These are phyloP conservation scores for Elsinoe batatas DNA, from an alignment of 2,329 filamentous ascomycete genomes.

Conservation along the genomic window DNA sequence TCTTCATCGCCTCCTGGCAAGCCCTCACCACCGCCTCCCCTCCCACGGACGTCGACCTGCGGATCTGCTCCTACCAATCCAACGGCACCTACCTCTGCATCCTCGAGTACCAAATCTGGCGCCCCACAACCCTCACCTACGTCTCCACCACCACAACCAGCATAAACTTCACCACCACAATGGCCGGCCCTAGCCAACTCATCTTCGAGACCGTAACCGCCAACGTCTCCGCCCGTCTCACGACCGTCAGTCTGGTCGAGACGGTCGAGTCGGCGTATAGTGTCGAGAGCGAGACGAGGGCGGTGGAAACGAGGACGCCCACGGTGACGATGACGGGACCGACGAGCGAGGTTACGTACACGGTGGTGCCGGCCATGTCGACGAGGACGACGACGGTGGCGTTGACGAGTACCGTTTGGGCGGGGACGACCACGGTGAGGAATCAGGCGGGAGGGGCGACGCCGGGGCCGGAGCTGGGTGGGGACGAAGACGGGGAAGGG, in stretches of 20 bases:
- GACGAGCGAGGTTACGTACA: not conserved
- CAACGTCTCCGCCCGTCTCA: constrained; percentile 30
- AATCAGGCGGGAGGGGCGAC: not conserved
- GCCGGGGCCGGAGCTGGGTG: not conserved
- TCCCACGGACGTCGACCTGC: constrained; percentile 33
- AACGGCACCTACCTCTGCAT: constrained; percentile 32
- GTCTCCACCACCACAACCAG: constrained; percentile 27
- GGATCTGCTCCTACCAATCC: constrained; percentile 31
- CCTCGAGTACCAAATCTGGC: constrained; percentile 34
- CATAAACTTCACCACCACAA: constrained; percentile 32
- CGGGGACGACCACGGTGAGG: constrained; percentile 2
- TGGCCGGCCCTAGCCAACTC: constrained; percentile 26
- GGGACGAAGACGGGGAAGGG: not conserved
- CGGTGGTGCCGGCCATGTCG: not conserved
- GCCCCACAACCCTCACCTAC: constrained; percentile 30
- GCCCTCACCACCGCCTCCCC: constrained; percentile 30
- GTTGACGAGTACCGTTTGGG: constrained; percentile 14
- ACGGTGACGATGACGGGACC: constrained; percentile 23
- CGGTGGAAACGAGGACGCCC: constrained; percentile 17
- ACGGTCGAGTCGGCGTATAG: constrained; percentile 30
- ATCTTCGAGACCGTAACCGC: constrained; percentile 32
- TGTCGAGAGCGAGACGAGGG: constrained; percentile 28
- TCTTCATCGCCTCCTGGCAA: constrained; percentile 37
- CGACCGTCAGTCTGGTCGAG: constrained; percentile 32
- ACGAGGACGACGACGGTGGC: constrained; percentile 14